Conservation (phyloP, 1,139 yeast species). For the Groenewaldozyma auringiensis region DNA sequence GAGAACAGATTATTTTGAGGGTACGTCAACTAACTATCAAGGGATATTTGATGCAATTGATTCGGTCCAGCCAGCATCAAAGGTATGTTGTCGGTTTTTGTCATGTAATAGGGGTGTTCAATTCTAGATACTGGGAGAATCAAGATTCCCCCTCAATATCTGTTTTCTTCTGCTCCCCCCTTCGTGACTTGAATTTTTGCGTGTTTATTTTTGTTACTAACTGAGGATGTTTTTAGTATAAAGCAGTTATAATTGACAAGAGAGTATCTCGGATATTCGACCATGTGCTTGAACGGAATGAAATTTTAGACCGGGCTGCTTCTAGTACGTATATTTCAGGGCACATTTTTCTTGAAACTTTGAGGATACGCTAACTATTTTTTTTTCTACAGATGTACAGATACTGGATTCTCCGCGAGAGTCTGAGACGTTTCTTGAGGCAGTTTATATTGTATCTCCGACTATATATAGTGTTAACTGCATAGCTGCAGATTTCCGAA, state of each 20-base stretch:
- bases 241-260: conserved; percentile 36
- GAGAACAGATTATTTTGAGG: not conserved
- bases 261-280: conserved; percentile 32
- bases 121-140: too few relatives aligned
- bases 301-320: conserved; percentile 34
- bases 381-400: conserved; percentile 37
- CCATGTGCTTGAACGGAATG: conserved; percentile 31
- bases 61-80: conserved; percentile 29
- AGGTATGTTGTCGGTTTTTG: conserved; percentile 19
- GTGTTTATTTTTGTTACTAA: too few relatives aligned
- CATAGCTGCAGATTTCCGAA: conserved; percentile 49
- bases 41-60: conserved; percentile 27
- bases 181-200: too few relatives aligned
- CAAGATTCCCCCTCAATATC: too few relatives aligned
- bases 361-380: not conserved
- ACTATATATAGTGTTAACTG: conserved; percentile 48
- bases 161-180: too few relatives aligned
- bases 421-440: conserved; percentile 47
- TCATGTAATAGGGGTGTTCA: too few relatives aligned
- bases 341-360: not conserved
- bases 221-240: conserved; percentile 25
- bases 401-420: conserved; percentile 45
- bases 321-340: conserved; percentile 21
- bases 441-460: conserved; percentile 53
- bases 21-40: conserved; percentile 6